These are phyloP conservation scores for Spirogloea muscicola DNA, from an alignment of 139 green algal species.

Conservation along the genomic window DNA sequence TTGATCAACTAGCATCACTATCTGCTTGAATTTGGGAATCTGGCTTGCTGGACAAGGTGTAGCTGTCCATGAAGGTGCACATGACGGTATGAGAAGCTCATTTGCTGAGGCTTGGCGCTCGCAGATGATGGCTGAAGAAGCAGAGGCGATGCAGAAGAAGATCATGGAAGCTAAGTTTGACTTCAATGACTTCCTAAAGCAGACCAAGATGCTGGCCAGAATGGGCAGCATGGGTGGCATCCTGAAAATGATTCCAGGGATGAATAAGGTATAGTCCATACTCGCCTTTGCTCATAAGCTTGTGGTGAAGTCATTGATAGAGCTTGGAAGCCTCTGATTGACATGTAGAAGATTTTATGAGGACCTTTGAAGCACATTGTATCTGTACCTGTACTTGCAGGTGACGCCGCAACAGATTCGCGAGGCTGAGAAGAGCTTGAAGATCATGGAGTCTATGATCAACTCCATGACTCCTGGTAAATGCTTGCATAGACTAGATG, in stretches of 20 bases:
- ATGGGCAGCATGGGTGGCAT: conserved; percentile 84
- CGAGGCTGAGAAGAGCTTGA: conserved; percentile 64
- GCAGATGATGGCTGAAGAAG: conserved; percentile 45
- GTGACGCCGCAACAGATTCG: conserved; percentile 65
- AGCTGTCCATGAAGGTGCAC: too few species aligned
- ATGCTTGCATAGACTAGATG: too few species aligned
- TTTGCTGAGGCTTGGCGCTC: too few species aligned
- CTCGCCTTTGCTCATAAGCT: too few species aligned
- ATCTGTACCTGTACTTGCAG: conserved; percentile 22
- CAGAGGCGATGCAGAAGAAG: conserved; percentile 60
- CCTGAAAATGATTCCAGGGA: conserved; percentile 90
- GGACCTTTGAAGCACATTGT: neutral
- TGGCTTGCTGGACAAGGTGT: too few species aligned
- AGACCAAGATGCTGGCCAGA: conserved; percentile 85
- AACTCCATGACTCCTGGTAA: conserved; percentile 72
- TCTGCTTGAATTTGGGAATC: too few species aligned
- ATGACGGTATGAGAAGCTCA: too few species aligned
- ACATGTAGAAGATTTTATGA: neutral
- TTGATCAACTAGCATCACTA: too few species aligned
- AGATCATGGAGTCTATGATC: conserved; percentile 58
- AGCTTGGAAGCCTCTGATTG: too few species aligned
- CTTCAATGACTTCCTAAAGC: conserved; percentile 98
- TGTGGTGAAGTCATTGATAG: too few species aligned
- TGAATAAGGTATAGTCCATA: conserved; percentile 43
- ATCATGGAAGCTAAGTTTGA: conserved; percentile 93